A percentile compares a stretch with the other conserved stretches of the same genome.
Evolutionary conservation across 192 early-diverging fungal species (phyloP).

Genomic region (Tieghemiomyces parasiticus): DNA sequence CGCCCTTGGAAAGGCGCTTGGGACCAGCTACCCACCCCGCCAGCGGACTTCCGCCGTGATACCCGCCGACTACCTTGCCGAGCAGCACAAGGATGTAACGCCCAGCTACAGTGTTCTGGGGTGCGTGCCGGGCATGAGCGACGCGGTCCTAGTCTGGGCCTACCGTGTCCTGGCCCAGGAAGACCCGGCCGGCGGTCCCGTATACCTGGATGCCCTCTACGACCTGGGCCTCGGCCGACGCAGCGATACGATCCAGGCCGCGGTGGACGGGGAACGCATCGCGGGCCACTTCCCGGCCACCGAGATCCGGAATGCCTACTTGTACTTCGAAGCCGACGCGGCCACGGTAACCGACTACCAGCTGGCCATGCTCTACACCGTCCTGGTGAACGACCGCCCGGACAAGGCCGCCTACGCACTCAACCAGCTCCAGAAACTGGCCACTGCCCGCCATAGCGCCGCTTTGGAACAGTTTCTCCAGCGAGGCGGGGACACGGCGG

Average conservation of each 20-base stretch:
- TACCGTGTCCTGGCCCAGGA: slow-evolving; percentile 3
- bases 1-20: background rate
- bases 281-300: background rate
- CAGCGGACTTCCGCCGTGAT: background rate
- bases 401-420: background rate
- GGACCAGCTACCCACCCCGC: background rate
- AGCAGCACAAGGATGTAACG: background rate
- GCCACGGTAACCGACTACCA: background rate
- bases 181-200: background rate
- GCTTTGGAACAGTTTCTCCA: slow-evolving; percentile 3
- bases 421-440: background rate
- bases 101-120: background rate
- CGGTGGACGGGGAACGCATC: background rate
- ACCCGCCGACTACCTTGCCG: background rate
- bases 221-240: background rate
- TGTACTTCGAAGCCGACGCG: slow-evolving; percentile 1
- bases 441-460: background rate
- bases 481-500: background rate
- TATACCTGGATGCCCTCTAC: slow-evolving; percentile 3
- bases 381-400: background rate
- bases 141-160: background rate
- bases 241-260: background rate
- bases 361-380: background rate
- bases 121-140: background rate
- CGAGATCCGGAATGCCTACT: slow-evolving; percentile 3